These are phyloP conservation scores for Aspergillus quadricinctus DNA, from an alignment of 2,329 filamentous ascomycete species.

Conservation along the genomic window DNA sequence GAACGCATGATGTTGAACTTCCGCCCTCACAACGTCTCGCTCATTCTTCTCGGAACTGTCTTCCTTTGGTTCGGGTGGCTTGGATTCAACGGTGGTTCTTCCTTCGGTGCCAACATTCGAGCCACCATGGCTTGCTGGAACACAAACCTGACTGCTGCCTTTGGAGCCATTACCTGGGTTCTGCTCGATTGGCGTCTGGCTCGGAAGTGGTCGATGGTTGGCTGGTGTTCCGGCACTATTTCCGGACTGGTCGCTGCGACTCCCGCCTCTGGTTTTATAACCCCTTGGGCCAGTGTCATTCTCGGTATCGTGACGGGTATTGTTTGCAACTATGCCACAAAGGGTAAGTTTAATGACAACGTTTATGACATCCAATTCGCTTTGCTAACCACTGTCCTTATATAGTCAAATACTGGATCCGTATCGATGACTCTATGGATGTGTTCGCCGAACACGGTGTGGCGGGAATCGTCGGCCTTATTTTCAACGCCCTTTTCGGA, in stretches of 20 bases:
- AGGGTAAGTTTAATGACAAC: slow-evolving; percentile 57
- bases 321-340: slow-evolving; percentile 79
- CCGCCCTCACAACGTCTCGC: slow-evolving; percentile 95
- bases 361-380: slow-evolving; percentile 15
- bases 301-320: slow-evolving; percentile 61
- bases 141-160: slow-evolving; percentile 87
- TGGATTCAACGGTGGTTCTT: slow-evolving; percentile 94
- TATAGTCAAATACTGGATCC: slow-evolving; percentile 67
- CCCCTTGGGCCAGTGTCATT: slow-evolving; percentile 59
- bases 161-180: slow-evolving; percentile 89
- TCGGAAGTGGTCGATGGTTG: slow-evolving; percentile 90
- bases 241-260: slow-evolving; percentile 85
- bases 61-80: slow-evolving; percentile 99
- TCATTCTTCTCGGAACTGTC: slow-evolving; percentile 92
- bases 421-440: slow-evolving; percentile 82
- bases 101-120: slow-evolving; percentile 89
- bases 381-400: slow-evolving; percentile 6
- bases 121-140: slow-evolving; percentile 98
- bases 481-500: slow-evolving; percentile 73
- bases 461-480: slow-evolving; percentile 75
- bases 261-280: slow-evolving; percentile 74
- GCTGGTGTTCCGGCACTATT: slow-evolving; percentile 87
- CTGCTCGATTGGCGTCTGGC: slow-evolving; percentile 92
- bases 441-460: slow-evolving; percentile 87
- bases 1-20: slow-evolving; percentile 99